Base-by-base conservation (phyloP, 1,284 basidiomycete species). In the Schizophyllum commune region DNA sequence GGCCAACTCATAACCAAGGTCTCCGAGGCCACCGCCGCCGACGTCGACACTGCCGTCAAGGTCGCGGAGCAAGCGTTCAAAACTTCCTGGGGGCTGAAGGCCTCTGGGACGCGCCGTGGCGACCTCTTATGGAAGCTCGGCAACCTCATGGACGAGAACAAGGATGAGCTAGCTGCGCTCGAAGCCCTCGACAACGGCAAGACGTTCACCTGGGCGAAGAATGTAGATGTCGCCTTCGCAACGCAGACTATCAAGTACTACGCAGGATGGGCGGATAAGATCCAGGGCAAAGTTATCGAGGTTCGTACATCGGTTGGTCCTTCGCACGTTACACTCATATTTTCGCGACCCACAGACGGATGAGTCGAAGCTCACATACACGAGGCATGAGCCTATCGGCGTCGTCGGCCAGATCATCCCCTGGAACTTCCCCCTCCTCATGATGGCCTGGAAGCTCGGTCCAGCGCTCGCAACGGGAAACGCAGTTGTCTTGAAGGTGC, bases 381-480 rank as follows among this genome's bases (percentile, higher is more conserved):
- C 92, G 17, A 82, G 88, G 32, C 93, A 97, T 72, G 96, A 98
- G 75, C 95, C 96, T 17, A 89, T 97, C 68, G 96, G 96, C 67
- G 94, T 98, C 62, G 83, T 87, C 32, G 83, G 90, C 56, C 91
- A 93, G 76, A 94, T 95, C 72, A 92, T 94, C 67, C 89, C 89
- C 20, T 92, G 90, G 82, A 77, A 73, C 76, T 73, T 69, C 71
- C 65, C 64, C 68, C 61, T 91, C 52, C 76, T 86, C 64, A 89
- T 93, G 87, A 73, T 90, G 69, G 66, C 51, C 1, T 65, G 60
- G 64, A 65, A 66, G 60, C 56, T 64, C 19, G 65, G 61, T 0
- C 65, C 65, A 64, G 92, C 94, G 15, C 83, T 96, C 59, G 93
- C 93, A 3, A 86, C 86, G 0, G 94, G 94, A 62, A 93, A 92